Conservation (phyloP, 495 filamentous ascomycete species). For the Cudoniella acicularis region DNA sequence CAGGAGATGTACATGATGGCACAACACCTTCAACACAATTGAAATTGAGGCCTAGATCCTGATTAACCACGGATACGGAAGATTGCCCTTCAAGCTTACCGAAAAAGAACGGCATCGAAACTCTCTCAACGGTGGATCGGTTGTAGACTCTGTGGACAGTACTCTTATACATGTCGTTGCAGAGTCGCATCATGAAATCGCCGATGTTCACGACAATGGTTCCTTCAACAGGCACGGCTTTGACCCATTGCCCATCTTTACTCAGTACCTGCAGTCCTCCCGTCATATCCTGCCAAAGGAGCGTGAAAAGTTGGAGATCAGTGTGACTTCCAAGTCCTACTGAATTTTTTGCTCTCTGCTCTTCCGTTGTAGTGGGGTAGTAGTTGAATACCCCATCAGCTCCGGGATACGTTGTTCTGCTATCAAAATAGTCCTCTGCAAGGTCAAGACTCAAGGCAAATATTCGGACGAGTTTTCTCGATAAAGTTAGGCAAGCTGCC, state of each 20-base stretch:
- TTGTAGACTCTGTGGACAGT: conserved; percentile 40
- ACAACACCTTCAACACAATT: conserved; percentile 46
- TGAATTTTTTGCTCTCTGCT: conserved; percentile 25
- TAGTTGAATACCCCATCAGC: conserved; percentile 49
- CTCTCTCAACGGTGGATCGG: conserved; percentile 22
- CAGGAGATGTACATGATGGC: conserved; percentile 48
- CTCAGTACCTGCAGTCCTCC: conserved; percentile 53
- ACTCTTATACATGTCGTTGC: conserved; percentile 56
- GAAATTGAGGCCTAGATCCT: conserved; percentile 34
- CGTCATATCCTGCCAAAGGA: conserved; percentile 51
- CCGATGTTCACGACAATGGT: conserved; percentile 65
- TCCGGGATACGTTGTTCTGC: conserved; percentile 45
- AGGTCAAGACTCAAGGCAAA: conserved; percentile 49
- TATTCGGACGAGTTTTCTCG: conserved; percentile 42
- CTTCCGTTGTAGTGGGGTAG: conserved; percentile 39
- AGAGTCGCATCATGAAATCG: conserved; percentile 59
- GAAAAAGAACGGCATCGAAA: conserved; percentile 60
- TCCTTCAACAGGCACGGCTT: conserved; percentile 50
- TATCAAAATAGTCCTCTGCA: conserved; percentile 48
- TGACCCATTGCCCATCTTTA: conserved; percentile 50
- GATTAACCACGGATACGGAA: neutral
- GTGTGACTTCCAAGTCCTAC: conserved; percentile 56
- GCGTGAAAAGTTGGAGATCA: conserved; percentile 55
- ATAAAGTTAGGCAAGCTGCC: conserved; percentile 40
- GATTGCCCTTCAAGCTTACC: conserved; percentile 7